Base-by-base conservation (phyloP, 2,329 filamentous ascomycete species). In the Akanthomyces dipterigenus region DNA sequence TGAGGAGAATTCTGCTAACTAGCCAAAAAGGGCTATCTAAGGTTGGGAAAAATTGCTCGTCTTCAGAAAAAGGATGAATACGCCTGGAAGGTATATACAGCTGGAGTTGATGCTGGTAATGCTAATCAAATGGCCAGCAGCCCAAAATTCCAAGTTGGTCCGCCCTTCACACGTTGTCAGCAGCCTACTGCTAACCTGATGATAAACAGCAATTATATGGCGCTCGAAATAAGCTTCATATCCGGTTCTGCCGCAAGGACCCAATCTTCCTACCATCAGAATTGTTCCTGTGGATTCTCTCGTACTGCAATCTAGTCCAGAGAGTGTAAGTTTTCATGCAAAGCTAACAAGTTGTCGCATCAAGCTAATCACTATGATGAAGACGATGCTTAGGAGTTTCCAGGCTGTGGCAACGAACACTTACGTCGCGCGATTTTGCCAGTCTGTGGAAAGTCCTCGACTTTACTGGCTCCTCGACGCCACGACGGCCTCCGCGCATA, bases 61-160 rank as follows among this genome's bases (percentile, higher is more conserved):
- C 67, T 76, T 2, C 70, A 74, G 60, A 74, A 73, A 63, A 71
- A 76, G 9, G 59, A 71, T 42, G 70, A 73, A 26, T 71, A 73
- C 54, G 76, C 76, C 1, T 77, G 75, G 72, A 72, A 72, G 36
- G 64, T 77, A 9, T 77, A 76, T 63, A 74, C 64, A 59, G 71
- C 75, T 12, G 76, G 76, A 3, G 71, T 77, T 51, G 70, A 76
- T 40, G 70, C 71, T 24, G 69, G 67, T 38, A 66, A 67, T 43
- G 64, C 62, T 22, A 66, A 70, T 48, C 64, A 70, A 11, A 64
- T 71, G 36, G 65, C 64, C 11, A 65, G 63, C 14, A 71, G 69
- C 5, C 64, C 68, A 14, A 75, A 75, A 64, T 66, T 74, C n/a
- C 69, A 74, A 67, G 75, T 75, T 45, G 31, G 67, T 64, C 7